Conservation (phyloP, 2,329 filamentous ascomycete genomes). For the Cercospora zeina region DNA sequence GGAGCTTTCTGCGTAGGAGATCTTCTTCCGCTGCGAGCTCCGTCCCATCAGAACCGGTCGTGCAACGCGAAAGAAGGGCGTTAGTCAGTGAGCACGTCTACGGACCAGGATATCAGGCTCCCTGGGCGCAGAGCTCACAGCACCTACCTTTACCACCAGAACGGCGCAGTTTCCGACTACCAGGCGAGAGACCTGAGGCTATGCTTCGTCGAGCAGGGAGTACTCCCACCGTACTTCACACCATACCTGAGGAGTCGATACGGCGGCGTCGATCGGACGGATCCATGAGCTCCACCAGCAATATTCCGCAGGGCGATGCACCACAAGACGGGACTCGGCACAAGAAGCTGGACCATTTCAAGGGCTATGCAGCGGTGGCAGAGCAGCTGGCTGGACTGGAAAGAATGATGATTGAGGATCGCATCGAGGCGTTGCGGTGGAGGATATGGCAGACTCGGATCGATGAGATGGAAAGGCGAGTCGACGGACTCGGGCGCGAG, state of each 20-base stretch:
- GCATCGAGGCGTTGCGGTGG: constrained; percentile 2
- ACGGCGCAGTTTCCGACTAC: background rate
- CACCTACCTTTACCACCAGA: background rate
- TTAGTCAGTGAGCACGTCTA: constrained; percentile 4
- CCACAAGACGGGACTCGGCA: background rate
- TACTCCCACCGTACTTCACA: background rate
- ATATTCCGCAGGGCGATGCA: constrained; percentile 5
- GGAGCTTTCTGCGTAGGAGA: background rate
- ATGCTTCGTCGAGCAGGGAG: constrained; percentile 3
- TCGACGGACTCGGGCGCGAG: background rate
- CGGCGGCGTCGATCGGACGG: background rate
- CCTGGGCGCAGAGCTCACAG: background rate
- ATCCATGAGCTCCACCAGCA: background rate
- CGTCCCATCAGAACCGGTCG: background rate
- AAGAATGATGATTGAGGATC: constrained; percentile 6
- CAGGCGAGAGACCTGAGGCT: background rate
- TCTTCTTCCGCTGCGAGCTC: background rate
- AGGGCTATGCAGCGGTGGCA: background rate
- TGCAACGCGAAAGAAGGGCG: background rate
- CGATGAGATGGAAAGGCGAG: constrained; percentile 5
- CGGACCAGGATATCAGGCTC: background rate
- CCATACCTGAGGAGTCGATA: constrained; percentile 7
- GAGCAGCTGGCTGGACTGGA: background rate
- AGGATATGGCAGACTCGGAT: background rate
- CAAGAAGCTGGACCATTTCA: background rate